Conservation (phyloP, 495 filamentous ascomycete species). For the Amniculicola lignicola region DNA sequence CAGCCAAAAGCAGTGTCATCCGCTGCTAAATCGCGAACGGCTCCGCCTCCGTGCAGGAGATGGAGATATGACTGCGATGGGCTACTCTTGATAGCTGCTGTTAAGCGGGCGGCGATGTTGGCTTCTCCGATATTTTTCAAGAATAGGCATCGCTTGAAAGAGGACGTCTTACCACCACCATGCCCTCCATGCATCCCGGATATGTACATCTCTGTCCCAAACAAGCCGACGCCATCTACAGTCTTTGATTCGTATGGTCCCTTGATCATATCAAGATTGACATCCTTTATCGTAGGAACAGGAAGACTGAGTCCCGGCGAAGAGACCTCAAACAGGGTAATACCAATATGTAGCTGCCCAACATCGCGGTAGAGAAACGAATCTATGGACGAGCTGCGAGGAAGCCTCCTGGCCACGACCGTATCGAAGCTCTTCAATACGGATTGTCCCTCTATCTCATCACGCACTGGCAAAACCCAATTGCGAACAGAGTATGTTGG, state of each 20-base stretch:
- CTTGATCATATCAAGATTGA: slow-evolving; percentile 35
- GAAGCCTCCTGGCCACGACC: slow-evolving; percentile 44
- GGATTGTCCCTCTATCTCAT: slow-evolving; percentile 41
- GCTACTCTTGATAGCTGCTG: slow-evolving; percentile 49
- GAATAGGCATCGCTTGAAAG: slow-evolving; percentile 66
- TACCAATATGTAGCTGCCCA: slow-evolving; percentile 51
- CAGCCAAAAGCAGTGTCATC: slow-evolving; percentile 60
- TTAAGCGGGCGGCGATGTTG: slow-evolving; percentile 43
- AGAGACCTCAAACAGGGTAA: slow-evolving; percentile 51
- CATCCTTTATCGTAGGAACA: slow-evolving; percentile 28
- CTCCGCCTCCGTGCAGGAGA: slow-evolving; percentile 60
- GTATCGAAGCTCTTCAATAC: slow-evolving; percentile 49
- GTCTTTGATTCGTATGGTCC: slow-evolving; percentile 32
- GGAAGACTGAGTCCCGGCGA: slow-evolving; percentile 34
- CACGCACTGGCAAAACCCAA: slow-evolving; percentile 51
- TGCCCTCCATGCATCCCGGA: slow-evolving; percentile 60
- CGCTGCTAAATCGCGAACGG: slow-evolving; percentile 47
- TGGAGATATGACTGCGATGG: slow-evolving; percentile 59
- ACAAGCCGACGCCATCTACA: slow-evolving; percentile 53
- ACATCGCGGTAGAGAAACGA: slow-evolving; percentile 56
- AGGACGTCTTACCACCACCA: slow-evolving; percentile 55
- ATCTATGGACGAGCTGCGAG: slow-evolving; percentile 51
- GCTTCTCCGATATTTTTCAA: slow-evolving; percentile 51
- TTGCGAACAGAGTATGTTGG: slow-evolving; percentile 48
- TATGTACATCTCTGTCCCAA: slow-evolving; percentile 62